Conservation (phyloP, 73 alveolate species). For the Uronychia binucleata region DNA sequence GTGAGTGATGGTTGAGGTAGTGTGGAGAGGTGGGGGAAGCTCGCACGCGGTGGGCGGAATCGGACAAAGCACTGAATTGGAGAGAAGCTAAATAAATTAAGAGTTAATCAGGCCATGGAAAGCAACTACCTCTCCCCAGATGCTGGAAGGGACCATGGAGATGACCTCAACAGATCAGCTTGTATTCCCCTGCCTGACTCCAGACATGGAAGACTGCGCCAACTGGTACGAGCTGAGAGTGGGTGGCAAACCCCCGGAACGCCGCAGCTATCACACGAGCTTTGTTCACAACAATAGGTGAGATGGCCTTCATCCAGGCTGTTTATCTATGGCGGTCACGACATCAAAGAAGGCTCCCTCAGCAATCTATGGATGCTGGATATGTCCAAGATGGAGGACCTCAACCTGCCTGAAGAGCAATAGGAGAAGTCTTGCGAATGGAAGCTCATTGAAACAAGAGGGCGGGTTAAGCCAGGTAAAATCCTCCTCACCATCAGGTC, state of each 20-base stretch:
- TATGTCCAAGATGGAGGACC: slow-evolving; percentile 27
- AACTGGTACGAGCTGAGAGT: slow-evolving; percentile 66
- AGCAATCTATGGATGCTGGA: slow-evolving; percentile 54
- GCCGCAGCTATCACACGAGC: slow-evolving; percentile 68
- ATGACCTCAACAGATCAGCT: not conserved
- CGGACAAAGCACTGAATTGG: not conserved
- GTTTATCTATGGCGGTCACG: slow-evolving; percentile 57
- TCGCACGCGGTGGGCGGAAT: not conserved
- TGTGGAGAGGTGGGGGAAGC: not conserved
- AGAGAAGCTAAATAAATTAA: not conserved
- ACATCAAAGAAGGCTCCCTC: slow-evolving; percentile 64
- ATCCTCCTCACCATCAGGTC: slow-evolving; percentile 7
- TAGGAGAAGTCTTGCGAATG: slow-evolving; percentile 41
- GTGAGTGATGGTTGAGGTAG: not conserved
- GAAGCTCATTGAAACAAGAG: slow-evolving; percentile 45
- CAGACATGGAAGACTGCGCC: slow-evolving; percentile 20
- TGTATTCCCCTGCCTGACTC: not conserved
- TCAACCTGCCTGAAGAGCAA: slow-evolving; percentile 16
- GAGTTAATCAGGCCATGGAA: not conserved
- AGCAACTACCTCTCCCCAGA: not conserved
- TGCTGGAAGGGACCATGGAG: not conserved
- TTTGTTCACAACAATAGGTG: slow-evolving; percentile 50
- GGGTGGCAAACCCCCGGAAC: slow-evolving; percentile 51
- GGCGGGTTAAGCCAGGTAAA: slow-evolving; percentile 28
- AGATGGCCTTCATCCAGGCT: not conserved